phyloP scores from a whole-genome alignment of 2,329 filamentous ascomycete species.

The Colletotrichum magnum region DNA sequence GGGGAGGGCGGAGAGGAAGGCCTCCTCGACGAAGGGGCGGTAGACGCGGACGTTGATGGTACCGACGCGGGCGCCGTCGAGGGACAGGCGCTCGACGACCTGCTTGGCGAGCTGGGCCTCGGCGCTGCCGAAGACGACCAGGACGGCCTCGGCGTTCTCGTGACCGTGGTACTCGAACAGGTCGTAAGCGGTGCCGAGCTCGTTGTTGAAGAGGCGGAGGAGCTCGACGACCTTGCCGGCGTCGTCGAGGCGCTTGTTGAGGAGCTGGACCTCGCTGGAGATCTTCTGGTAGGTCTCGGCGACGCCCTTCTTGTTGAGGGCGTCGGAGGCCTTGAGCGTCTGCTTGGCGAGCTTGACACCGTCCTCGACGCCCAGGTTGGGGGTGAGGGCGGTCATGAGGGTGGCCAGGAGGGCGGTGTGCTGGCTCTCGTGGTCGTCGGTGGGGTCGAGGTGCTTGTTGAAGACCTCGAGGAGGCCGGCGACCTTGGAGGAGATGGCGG shows the following conservation, averaged over 20 bases:
- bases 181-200: constrained; percentile 93
- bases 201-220: constrained; percentile 84
- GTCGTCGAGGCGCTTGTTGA: constrained; percentile 79
- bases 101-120: constrained; percentile 90
- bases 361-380: constrained; percentile 89
- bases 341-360: constrained; percentile 87
- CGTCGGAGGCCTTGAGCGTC: constrained; percentile 85
- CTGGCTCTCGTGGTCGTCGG: constrained; percentile 92
- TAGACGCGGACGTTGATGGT: constrained; percentile 94
- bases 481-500: constrained; percentile 80
- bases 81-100: constrained; percentile 79
- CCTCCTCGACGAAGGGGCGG: constrained; percentile 94
- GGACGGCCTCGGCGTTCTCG: constrained; percentile 80
- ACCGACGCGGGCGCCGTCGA: constrained; percentile 83
- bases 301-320: constrained; percentile 79
- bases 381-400: constrained; percentile 81
- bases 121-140: constrained; percentile 93
- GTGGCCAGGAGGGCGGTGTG: constrained; percentile 93
- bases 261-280: constrained; percentile 70
- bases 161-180: constrained; percentile 97
- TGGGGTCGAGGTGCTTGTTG: constrained; percentile 93
- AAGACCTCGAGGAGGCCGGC: constrained; percentile 79
- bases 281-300: constrained; percentile 78
- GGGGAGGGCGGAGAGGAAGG: constrained; percentile 87
- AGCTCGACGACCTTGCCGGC: constrained; percentile 80